These are phyloP conservation scores for Cladosporium colombiae DNA, from an alignment of 2,329 filamentous ascomycete species.

Conservation along the genomic window DNA sequence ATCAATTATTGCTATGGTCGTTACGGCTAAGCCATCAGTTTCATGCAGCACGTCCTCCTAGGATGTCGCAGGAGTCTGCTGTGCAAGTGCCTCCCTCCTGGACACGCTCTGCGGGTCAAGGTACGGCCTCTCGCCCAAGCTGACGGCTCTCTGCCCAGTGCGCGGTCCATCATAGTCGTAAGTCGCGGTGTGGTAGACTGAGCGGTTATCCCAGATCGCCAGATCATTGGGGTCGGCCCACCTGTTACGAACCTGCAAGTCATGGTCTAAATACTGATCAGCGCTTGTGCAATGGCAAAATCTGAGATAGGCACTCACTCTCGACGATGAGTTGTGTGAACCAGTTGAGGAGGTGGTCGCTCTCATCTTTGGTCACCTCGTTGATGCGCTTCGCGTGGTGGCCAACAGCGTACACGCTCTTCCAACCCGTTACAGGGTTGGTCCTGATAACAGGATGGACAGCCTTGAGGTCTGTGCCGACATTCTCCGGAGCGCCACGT, in stretches of 20 bases:
- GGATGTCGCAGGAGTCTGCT: background rate
- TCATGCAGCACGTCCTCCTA: background rate
- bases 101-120: conserved; percentile 25
- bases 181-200: conserved; percentile 26
- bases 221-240: conserved; percentile 64
- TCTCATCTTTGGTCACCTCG: conserved; percentile 44
- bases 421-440: conserved; percentile 64
- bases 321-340: conserved; percentile 45
- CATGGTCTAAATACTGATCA: conserved; percentile 47
- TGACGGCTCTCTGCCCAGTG: conserved; percentile 24
- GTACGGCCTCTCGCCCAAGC: conserved; percentile 28
- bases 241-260: conserved; percentile 67
- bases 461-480: conserved; percentile 26
- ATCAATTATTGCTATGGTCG: background rate
- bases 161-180: conserved; percentile 27
- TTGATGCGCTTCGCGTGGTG: conserved; percentile 58
- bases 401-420: conserved; percentile 61
- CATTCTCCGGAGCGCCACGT: conserved; percentile 24
- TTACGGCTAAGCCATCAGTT: background rate
- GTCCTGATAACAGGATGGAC: conserved; percentile 57
- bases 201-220: conserved; percentile 52
- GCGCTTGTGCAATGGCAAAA: conserved; percentile 21
- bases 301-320: conserved; percentile 35
- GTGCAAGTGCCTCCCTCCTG: conserved; percentile 24
- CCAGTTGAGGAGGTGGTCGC: conserved; percentile 29